Percentiles rank a stretch among this genome's conserved stretches.
phyloP scores from a whole-genome alignment of 108 stramenopile genomes.

The Skeletonema menzelii region DNA sequence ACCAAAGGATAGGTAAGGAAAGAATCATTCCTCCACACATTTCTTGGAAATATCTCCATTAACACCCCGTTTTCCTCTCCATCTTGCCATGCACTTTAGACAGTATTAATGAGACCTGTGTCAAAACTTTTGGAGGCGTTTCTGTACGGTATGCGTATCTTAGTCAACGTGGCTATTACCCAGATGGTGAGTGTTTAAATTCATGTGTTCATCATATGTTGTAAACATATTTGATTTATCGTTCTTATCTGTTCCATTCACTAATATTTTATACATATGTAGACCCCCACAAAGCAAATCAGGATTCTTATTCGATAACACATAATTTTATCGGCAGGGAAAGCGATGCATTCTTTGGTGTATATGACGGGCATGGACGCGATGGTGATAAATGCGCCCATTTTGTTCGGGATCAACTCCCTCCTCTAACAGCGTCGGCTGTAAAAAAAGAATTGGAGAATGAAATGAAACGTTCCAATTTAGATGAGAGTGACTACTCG shows the following conservation, averaged over 20 bases:
- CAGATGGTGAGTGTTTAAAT: conserved; percentile 53
- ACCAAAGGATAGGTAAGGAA: conserved; percentile 15
- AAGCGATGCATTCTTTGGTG: conserved; percentile 79
- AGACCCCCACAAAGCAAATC: conserved; percentile 88
- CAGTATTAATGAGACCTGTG: conserved; percentile 31
- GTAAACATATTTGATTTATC: too few species aligned
- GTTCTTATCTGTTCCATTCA: too few species aligned
- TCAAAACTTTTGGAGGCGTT: conserved; percentile 55
- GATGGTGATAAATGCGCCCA: conserved; percentile 84
- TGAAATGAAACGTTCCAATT: conserved; percentile 20
- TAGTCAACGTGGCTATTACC: conserved; percentile 89
- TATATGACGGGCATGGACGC: conserved; percentile 90
- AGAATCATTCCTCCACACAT: too few species aligned
- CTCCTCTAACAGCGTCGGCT: conserved; percentile 28
- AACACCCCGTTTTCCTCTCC: conserved; percentile 1
- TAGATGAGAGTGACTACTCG: conserved; percentile 20
- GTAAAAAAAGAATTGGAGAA: conserved; percentile 20
- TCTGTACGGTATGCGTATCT: conserved; percentile 77
- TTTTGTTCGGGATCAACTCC: conserved; percentile 71
- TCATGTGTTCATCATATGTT: not conserved
- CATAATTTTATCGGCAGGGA: conserved; percentile 48
- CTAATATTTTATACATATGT: too few species aligned
- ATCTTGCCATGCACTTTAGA: conserved; percentile 21
- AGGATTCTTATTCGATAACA: conserved; percentile 74
- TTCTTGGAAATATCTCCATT: not conserved